A percentile compares a stretch with the other conserved stretches of the same genome.
Evolutionary conservation across 495 filamentous ascomycete genomes (phyloP).

Genomic region (Saxophila tyrrhenica): DNA sequence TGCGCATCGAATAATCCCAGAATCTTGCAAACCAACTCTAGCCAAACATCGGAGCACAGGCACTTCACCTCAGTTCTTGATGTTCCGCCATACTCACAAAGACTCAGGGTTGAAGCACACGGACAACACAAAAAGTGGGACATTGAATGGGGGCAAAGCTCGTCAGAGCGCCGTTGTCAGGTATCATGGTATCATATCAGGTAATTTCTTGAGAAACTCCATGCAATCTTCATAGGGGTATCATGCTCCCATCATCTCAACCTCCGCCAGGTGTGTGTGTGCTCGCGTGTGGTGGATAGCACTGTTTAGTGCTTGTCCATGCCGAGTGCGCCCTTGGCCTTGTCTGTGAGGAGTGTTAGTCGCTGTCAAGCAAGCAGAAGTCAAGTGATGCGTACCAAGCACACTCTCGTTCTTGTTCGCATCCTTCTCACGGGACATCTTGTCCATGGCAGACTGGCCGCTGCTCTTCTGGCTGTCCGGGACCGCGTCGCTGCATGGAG

Average conservation of each 20-base stretch:
- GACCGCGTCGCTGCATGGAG: constrained; percentile 35
- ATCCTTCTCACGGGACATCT: constrained; percentile 48
- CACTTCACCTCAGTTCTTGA: too few relatives aligned
- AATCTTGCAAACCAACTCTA: too few relatives aligned
- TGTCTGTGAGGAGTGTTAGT: too few relatives aligned
- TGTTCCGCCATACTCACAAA: too few relatives aligned
- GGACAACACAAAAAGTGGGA: too few relatives aligned
- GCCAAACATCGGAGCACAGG: too few relatives aligned
- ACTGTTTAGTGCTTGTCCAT: background rate
- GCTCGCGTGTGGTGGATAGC: background rate
- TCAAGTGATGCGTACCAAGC: too few relatives aligned
- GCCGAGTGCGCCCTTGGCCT: constrained; percentile 9
- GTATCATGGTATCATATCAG: background rate
- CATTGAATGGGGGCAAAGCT: background rate
- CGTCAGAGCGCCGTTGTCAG: background rate
- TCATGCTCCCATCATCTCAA: background rate
- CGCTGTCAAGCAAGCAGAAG: too few relatives aligned
- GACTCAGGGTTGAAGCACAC: too few relatives aligned
- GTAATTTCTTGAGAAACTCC: background rate
- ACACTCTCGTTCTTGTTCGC: constrained; percentile 30
- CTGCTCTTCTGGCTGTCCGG: constrained; percentile 45
- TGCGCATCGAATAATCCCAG: too few relatives aligned
- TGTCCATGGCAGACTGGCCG: constrained; percentile 45
- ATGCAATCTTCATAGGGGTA: background rate
- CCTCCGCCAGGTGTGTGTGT: background rate